These are phyloP conservation scores for Entophlyctis luteolus DNA, from an alignment of 192 early-diverging fungal genomes.

Conservation along the genomic window DNA sequence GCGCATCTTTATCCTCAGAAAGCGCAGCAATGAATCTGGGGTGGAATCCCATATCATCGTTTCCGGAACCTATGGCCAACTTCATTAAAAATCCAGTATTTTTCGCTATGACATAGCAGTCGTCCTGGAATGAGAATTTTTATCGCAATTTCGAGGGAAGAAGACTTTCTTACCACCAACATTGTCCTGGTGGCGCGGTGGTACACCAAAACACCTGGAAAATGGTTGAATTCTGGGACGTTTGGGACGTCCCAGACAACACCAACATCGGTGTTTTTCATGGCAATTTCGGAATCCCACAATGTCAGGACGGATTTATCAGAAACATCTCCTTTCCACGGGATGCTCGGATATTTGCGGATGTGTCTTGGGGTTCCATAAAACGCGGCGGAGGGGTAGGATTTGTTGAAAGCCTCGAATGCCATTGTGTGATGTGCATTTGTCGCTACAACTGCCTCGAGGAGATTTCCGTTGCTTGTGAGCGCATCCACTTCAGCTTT, in stretches of 20 bases:
- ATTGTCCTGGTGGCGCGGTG: conserved; percentile 15
- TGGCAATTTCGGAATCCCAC: conserved; percentile 16
- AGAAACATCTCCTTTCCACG: conserved; percentile 8
- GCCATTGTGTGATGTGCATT: conserved; percentile 27
- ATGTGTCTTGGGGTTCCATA: conserved; percentile 27
- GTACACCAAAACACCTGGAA: conserved; percentile 19
- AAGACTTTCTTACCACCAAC: neutral
- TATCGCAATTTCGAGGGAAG: too few species aligned
- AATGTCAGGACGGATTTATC: neutral
- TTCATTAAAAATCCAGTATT: conserved; percentile 12
- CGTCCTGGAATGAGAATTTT: too few species aligned
- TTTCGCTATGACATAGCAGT: conserved; percentile 10
- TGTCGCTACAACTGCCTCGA: conserved; percentile 29
- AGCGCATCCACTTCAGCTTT: conserved; percentile 17
- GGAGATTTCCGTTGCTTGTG: conserved; percentile 21
- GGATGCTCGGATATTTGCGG: neutral
- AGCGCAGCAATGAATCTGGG: neutral
- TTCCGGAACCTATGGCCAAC: conserved; percentile 5
- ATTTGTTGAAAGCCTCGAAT: conserved; percentile 18
- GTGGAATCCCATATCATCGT: conserved; percentile 27
- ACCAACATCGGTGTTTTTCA: conserved; percentile 15
- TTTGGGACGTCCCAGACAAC: conserved; percentile 10
- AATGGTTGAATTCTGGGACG: conserved; percentile 26
- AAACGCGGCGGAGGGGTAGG: conserved; percentile 20
- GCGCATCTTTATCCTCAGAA: neutral